Percentiles rank a stretch among this genome's conserved stretches.
Conservation (phyloP, 2,329 filamentous ascomycete species). For the Paecilomyces sp. region DNA sequence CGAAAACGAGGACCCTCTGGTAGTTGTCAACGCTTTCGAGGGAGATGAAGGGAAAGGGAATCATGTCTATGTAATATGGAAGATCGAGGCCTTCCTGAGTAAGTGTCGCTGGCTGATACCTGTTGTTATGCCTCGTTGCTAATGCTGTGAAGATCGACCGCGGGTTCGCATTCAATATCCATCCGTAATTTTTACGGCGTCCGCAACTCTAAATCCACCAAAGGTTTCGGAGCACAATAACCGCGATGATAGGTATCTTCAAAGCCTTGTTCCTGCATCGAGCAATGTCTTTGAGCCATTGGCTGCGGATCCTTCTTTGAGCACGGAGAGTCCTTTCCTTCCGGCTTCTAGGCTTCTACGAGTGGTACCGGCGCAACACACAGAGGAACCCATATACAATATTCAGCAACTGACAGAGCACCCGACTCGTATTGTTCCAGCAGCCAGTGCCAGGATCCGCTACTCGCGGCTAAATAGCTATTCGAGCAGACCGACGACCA, state of each 20-base stretch:
- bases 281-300: slow-evolving; percentile 53
- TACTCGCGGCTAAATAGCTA: slow-evolving; percentile 44
- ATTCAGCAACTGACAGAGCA: slow-evolving; percentile 47
- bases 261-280: slow-evolving; percentile 48
- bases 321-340: slow-evolving; percentile 45
- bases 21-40: slow-evolving; percentile 38
- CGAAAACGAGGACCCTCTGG: slow-evolving; percentile 35
- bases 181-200: slow-evolving; percentile 48
- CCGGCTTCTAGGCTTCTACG: slow-evolving; percentile 52
- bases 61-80: slow-evolving; percentile 40
- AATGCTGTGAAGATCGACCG: slow-evolving; percentile 28
- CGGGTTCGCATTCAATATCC: slow-evolving; percentile 50
- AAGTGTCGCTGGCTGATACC: slow-evolving; percentile 8
- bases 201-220: slow-evolving; percentile 38
- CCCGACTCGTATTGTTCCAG: slow-evolving; percentile 49
- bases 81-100: slow-evolving; percentile 36
- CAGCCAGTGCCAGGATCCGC: slow-evolving; percentile 49
- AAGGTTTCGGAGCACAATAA: slow-evolving; percentile 25
- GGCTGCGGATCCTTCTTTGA: slow-evolving; percentile 41
- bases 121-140: slow-evolving; percentile 2
- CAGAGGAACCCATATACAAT: slow-evolving; percentile 45
- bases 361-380: slow-evolving; percentile 45
- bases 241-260: slow-evolving; percentile 45
- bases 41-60: slow-evolving; percentile 29
- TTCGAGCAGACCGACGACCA: slow-evolving; percentile 38